Evolutionary conservation across 23 red algal species (phyloP), one percentile per base, ranked within the genome.

Genomic region (Gracilaria vermiculophylla): DNA sequence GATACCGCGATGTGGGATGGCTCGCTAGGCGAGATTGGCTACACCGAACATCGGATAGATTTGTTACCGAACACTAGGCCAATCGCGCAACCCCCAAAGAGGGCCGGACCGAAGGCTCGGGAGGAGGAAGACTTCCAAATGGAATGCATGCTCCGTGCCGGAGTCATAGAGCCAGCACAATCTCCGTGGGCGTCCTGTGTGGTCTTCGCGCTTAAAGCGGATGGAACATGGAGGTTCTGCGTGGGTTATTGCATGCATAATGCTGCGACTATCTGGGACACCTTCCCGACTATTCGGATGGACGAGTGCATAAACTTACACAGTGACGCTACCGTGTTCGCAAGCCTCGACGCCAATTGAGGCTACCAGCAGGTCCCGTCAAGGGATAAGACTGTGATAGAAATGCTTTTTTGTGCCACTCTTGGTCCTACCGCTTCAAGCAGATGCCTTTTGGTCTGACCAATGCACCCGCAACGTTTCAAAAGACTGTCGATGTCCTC

Each of bases 381-480:
- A 42, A 20, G 25, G 37, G 50, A 34, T 1, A 53, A 23, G 60
- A 71, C 45, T 36, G 39, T 23, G 67, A 77, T 50, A 88, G 77
- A 34, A 88, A 40, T 14, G 65, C 62, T 3, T 88, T 88, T 32
- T 17, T 64, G 69, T n/a, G n/a, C n/a, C n/a, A n/a, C n/a, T n/a
- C n/a, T n/a, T n/a, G n/a, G n/a, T n/a, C n/a, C n/a, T n/a, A n/a
- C n/a, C n/a, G n/a, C n/a, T n/a, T n/a, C n/a, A n/a, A n/a, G n/a
- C n/a, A n/a, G n/a, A n/a, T n/a, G n/a, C n/a, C n/a, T n/a, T n/a
- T n/a, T n/a, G n/a, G n/a, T n/a, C n/a, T n/a, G n/a, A n/a, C n/a
- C n/a, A 76, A 88, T 42, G 83, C 83, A 20, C 66, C 65, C 37
- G 69, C 65, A 23, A 77, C 66, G 2, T 88, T 88, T 62, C 83